Evolutionary conservation across 1,284 basidiomycete genomes (phyloP).

Genomic region (Malassezia dermatis): DNA sequence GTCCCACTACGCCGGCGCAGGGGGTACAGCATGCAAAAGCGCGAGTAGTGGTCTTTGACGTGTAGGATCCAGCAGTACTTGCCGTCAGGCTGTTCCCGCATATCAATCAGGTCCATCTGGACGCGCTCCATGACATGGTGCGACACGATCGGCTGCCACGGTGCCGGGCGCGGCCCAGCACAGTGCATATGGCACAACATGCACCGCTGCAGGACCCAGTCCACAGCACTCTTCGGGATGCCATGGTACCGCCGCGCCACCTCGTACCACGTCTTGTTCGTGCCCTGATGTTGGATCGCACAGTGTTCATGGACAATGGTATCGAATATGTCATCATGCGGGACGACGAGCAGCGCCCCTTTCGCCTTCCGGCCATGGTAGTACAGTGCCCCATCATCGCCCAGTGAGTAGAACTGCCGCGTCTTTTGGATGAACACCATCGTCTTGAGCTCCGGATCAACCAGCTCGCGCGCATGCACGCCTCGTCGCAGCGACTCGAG

Average conservation of each 20-base stretch:
- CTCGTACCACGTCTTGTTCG: constrained; percentile 9
- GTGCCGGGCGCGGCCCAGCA: not conserved
- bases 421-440: constrained; percentile 6
- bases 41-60: constrained; percentile 10
- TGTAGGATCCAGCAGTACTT: constrained; percentile 7
- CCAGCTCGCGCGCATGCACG: not conserved
- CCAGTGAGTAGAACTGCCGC: not conserved
- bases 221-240: constrained; percentile 1
- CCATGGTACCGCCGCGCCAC: constrained; percentile 2
- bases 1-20: not conserved
- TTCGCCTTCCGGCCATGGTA: constrained; percentile 9
- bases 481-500: not conserved
- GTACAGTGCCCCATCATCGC: not conserved
- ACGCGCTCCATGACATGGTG: constrained; percentile 4
- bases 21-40: constrained; percentile 8
- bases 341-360: not conserved
- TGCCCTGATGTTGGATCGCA: constrained; percentile 7
- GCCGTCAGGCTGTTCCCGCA: constrained; percentile 2
- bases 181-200: not conserved
- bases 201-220: constrained; percentile 6
- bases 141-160: not conserved
- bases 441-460: not conserved
- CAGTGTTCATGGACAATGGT: constrained; percentile 2
- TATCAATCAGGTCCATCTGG: constrained; percentile 12
- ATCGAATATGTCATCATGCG: constrained; percentile 4